Conservation (phyloP, 768 basidiomycete species). For the Amyloporia xantha region DNA sequence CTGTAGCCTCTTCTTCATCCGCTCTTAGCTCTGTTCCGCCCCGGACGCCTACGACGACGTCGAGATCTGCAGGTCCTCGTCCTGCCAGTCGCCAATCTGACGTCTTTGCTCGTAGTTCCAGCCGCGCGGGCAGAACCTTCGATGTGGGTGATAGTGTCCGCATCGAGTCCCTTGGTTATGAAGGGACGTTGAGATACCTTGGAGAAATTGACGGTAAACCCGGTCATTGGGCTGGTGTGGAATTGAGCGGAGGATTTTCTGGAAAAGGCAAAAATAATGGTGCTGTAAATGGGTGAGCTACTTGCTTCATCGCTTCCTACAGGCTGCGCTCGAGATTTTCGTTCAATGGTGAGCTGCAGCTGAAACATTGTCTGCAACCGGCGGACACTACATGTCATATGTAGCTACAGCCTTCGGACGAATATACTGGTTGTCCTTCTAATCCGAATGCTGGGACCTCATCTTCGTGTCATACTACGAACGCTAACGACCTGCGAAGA, state of each 20-base stretch:
- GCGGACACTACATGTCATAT: too few species aligned
- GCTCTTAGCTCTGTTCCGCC: slow-evolving; percentile 26
- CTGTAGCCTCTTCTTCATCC: slow-evolving; percentile 52
- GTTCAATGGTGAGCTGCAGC: too few species aligned
- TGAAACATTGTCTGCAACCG: too few species aligned
- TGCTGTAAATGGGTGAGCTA: slow-evolving; percentile 75
- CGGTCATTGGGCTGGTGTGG: slow-evolving; percentile 91
- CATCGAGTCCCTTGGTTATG: slow-evolving; percentile 83
- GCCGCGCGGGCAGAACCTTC: slow-evolving; percentile 42
- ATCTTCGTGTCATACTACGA: too few species aligned
- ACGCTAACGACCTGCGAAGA: too few species aligned
- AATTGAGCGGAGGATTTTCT: slow-evolving; percentile 75
- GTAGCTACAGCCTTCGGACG: too few species aligned
- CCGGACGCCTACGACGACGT: slow-evolving; percentile 20
- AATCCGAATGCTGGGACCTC: too few species aligned
- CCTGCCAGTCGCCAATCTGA: slow-evolving; percentile 68
- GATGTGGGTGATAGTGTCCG: slow-evolving; percentile 78
- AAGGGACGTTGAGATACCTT: slow-evolving; percentile 74
- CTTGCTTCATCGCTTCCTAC: neutral
- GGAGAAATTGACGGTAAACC: slow-evolving; percentile 86
- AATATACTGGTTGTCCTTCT: too few species aligned
- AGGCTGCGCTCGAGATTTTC: too few species aligned
- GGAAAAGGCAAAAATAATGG: slow-evolving; percentile 97
- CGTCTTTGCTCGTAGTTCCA: slow-evolving; percentile 38
- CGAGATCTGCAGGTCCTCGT: slow-evolving; percentile 53